Base-by-base conservation (phyloP, 352 stramenopile species). In the Globisporangium yorkense region DNA sequence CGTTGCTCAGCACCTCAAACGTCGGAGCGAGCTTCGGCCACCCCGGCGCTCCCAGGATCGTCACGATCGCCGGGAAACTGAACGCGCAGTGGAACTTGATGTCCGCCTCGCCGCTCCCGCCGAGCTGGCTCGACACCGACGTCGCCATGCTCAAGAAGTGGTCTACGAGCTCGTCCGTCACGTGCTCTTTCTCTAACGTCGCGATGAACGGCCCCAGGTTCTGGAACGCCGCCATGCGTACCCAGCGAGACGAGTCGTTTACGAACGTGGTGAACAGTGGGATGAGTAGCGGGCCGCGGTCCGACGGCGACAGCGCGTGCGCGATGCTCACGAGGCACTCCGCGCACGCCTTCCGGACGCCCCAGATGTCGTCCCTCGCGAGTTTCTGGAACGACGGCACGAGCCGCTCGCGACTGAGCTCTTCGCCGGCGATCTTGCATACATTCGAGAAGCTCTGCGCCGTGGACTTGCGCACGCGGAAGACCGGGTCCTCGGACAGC, bases 181-280 rank as follows among this genome's bases (percentile, higher is more conserved):
- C 63, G 27, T 95, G 79, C 33, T 92, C 78, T 6, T 71, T 80
- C 60, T 96, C 88, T 54, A 98, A 87, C n/a, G 77, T 75, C 33
- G 75, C 77, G 44, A 92, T 63, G 50, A 92, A 89, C 24, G 80
- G 75, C 1, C 82, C 81, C 8, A 92, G 68, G 60, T 76, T 97
- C 68, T 98, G 94, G 67, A 97, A 98, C 62, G 96, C 96, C 2
- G 93, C 92, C 67, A 97, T 91, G 44, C 93, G 82, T 1, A 98
- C 94, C 80, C 96, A 97, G 49, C 95, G 90, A 41, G 94, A 97
- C 13, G 71, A 68, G 75, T 98, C 96, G 21, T 68, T 68, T 9
- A 97, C 70, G 59, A 98, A 94, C 31, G 66, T 78, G 41, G 94
- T 78, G 57, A 96, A 94, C 59, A 98, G 77, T 12, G 89, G 91